Evolutionary conservation across 108 stramenopile genomes (phyloP).

Genomic region (Conticribra weissflogii): DNA sequence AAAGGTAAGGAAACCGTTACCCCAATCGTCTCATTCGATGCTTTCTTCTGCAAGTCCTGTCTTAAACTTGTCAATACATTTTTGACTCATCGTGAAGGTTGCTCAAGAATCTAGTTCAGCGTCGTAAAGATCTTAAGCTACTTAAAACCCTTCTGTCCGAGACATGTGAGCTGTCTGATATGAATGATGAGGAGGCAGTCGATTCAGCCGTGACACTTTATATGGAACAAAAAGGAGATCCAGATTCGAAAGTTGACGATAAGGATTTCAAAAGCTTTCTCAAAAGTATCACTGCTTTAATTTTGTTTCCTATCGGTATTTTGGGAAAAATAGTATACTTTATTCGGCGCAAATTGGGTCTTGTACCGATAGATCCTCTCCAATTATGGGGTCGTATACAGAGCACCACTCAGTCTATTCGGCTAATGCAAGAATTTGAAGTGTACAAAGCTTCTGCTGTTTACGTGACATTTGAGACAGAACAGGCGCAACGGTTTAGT

Average conservation of each 20-base stretch:
- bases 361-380: neutral
- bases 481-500: slow-evolving; percentile 54
- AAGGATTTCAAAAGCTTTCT: neutral
- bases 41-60: neutral
- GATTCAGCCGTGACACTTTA: slow-evolving; percentile 1
- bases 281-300: neutral
- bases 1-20: slow-evolving; percentile 1
- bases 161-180: neutral
- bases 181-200: slow-evolving; percentile 10
- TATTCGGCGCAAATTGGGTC: neutral
- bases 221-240: neutral
- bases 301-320: neutral
- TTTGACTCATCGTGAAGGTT: slow-evolving; percentile 10
- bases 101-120: slow-evolving; percentile 11
- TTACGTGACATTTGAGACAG: slow-evolving; percentile 75
- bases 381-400: neutral
- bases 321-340: neutral
- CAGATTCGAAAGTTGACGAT: neutral
- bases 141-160: slow-evolving; percentile 9
- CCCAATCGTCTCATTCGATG: neutral
- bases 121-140: slow-evolving; percentile 9
- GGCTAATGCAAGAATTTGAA: slow-evolving; percentile 4
- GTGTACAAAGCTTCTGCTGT: slow-evolving; percentile 53
- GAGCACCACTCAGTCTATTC: neutral
- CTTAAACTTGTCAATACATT: neutral